Evolutionary conservation across 768 basidiomycete species (phyloP), one percentile per base, ranked within the genome.

Genomic region (Phlegmacium glaucopus): DNA sequence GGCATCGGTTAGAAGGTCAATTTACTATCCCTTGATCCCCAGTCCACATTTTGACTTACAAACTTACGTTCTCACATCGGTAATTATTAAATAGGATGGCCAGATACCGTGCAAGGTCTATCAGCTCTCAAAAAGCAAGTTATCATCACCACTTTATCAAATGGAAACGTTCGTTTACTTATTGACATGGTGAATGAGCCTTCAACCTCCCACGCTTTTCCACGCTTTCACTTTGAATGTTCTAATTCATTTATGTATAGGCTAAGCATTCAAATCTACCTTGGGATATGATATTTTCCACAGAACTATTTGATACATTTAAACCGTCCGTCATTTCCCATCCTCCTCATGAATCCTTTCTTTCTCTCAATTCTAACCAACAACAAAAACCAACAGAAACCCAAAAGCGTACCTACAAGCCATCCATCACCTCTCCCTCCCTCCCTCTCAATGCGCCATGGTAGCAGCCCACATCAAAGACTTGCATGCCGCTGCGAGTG

Each of bases 391-490:
- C 15, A 28, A 30, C 49, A 82, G 81, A 2, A 76, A 77, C 57
- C 74, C 74, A 8, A 66, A 74, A 35, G 69, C 75, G 0, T 87
- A 86, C 53, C 61, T 71, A 1, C 68, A 72, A 3, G 76, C 77
- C 1, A 60, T 73, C 1, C 66, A 69, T 7, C 76, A 83, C 51
- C 73, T 87, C 7, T 63, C 70, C 1, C 51, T 82, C 4, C 62
- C 70, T 1, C 77, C 83, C 0, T 54, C 72, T 9, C 72, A 73
- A 34, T 70, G 76, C 32, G 83, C 78, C 2, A 79, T 87, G 77
- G 84, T 87, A 8, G 83, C 85, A 0, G 72, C 83, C 7, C 85
- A 87, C 62, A 67, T 70, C 3, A 69, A 64, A 47, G 85, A 87
- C 55, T 66, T 85, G 10, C 70, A 71, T 1, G 80, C 71, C 0